Evolutionary conservation across 2,329 filamentous ascomycete species (phyloP).

Genomic region (Pseudogymnoascus pannorum): DNA sequence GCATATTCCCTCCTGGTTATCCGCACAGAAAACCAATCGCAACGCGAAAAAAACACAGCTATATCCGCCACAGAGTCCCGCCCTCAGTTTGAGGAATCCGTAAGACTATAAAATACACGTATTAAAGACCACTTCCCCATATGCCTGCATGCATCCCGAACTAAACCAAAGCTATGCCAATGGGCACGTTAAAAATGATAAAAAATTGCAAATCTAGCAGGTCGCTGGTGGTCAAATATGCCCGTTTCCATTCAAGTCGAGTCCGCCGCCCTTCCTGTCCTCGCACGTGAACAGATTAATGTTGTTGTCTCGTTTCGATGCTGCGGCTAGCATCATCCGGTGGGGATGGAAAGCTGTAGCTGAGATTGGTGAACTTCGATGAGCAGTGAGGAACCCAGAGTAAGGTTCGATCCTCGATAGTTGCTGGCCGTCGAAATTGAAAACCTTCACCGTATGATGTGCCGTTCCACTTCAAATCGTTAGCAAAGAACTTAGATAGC

Average conservation of each 20-base stretch:
- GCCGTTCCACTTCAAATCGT: constrained; percentile 65
- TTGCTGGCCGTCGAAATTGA: constrained; percentile 75
- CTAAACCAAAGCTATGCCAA: constrained; percentile 8
- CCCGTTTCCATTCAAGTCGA: constrained; percentile 6
- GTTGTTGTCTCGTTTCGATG: constrained; percentile 79
- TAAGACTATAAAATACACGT: constrained; percentile 7
- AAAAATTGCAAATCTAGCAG: constrained; percentile 6
- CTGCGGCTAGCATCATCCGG: constrained; percentile 80
- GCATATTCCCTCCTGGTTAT: not conserved
- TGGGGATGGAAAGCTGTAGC: constrained; percentile 94
- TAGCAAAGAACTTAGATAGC: constrained; percentile 17
- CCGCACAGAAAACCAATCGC: not conserved
- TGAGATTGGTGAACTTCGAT: constrained; percentile 73
- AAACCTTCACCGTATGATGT: constrained; percentile 80
- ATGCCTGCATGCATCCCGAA: not conserved
- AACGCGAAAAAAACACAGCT: not conserved
- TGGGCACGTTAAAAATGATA: not conserved
- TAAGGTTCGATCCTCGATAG: constrained; percentile 85
- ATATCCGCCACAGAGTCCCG: not conserved
- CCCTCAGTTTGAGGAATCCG: not conserved
- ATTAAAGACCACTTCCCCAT: not conserved
- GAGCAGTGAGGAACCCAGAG: constrained; percentile 77
- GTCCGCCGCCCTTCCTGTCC: constrained; percentile 31
- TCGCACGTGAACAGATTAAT: constrained; percentile 80
- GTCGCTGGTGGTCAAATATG: not conserved